These are phyloP conservation scores for Cryphonectria japonica DNA, from an alignment of 2,329 filamentous ascomycete species.

Conservation along the genomic window DNA sequence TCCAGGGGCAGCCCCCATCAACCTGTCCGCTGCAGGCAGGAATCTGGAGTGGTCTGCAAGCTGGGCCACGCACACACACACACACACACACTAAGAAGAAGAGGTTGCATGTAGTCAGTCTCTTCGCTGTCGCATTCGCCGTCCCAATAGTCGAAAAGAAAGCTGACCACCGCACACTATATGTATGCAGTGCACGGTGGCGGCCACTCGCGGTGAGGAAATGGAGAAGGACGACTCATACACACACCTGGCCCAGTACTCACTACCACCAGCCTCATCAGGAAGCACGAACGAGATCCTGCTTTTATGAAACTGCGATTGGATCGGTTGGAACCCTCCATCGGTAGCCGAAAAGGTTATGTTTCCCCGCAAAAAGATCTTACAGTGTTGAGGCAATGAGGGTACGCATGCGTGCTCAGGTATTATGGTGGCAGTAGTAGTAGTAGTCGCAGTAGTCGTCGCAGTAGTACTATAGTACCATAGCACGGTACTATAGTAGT, in stretches of 20 bases:
- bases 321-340: not conserved
- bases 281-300: not conserved
- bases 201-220: not conserved
- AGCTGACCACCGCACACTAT: not conserved
- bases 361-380: not conserved
- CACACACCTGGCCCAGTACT: not conserved
- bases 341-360: not conserved
- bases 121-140: not conserved
- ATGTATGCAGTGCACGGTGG: not conserved
- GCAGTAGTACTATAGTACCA: not conserved
- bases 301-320: not conserved
- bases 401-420: not conserved
- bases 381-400: not conserved
- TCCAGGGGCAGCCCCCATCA: not conserved
- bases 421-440: not conserved
- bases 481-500: too few relatives aligned
- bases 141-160: not conserved
- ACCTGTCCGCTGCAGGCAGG: not conserved
- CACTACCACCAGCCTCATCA: constrained; percentile 17
- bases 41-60: constrained; percentile 3
- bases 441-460: not conserved
- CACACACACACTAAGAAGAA: not conserved
- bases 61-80: not conserved
- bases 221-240: not conserved
- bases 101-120: not conserved